Conservation (phyloP, 352 stramenopile genomes). For the Pythium insidiosum region DNA sequence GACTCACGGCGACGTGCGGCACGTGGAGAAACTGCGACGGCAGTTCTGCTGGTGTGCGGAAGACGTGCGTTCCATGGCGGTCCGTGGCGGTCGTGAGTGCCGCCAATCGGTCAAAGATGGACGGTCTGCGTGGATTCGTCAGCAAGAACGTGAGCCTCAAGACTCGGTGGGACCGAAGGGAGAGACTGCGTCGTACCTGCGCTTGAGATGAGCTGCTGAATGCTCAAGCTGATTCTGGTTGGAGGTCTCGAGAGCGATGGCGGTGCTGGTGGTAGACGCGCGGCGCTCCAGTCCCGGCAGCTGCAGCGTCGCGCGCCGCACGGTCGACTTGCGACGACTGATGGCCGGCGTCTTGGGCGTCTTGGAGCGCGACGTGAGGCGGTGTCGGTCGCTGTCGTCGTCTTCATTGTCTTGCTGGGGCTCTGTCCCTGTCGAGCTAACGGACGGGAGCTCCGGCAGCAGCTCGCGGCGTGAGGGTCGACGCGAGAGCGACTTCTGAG, state of each 20-base stretch:
- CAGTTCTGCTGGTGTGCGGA: constrained; percentile 26
- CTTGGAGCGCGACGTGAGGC: no score
- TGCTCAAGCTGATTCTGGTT: neutral
- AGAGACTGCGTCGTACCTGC: no score
- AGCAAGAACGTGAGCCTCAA: constrained; percentile 1
- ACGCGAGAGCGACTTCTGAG: no score
- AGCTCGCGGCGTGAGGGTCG: no score
- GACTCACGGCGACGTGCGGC: constrained; percentile 36
- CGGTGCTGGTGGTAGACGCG: no score
- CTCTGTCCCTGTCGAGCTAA: no score
- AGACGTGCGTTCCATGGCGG: constrained; percentile 6
- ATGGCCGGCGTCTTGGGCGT: no score
- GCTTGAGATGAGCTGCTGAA: neutral
- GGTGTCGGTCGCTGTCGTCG: no score
- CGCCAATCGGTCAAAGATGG: constrained; percentile 19
- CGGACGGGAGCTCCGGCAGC: no score
- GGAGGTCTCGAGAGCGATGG: neutral
- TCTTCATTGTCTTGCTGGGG: no score
- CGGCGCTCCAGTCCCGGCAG: neutral
- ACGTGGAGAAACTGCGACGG: constrained; percentile 58
- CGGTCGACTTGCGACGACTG: no score
- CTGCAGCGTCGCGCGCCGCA: no score
- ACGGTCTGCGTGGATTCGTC: constrained; percentile 7
- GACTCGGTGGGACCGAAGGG: neutral
- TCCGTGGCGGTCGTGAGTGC: constrained; percentile 10